A percentile compares a stretch with the other conserved stretches of the same genome.
These are phyloP conservation scores for Podila epigama DNA, from an alignment of 192 early-diverging fungal genomes.

Conservation along the genomic window DNA sequence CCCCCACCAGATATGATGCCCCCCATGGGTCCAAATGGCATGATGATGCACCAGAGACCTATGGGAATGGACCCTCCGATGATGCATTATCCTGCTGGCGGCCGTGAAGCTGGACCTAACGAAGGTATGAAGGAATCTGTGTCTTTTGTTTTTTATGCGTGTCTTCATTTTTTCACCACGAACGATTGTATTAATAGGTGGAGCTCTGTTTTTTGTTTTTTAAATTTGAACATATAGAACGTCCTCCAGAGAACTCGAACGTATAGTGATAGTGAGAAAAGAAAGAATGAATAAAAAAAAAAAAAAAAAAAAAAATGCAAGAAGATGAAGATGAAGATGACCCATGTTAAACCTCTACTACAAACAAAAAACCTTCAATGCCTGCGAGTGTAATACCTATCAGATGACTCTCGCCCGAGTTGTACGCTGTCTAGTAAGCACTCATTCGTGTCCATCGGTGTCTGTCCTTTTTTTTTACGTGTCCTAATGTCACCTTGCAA, in stretches of 20 bases:
- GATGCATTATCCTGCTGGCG: conserved; percentile 34
- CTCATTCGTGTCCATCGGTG: too few relatives aligned
- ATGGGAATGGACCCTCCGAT: conserved; percentile 54
- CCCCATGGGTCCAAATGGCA: conserved; percentile 47
- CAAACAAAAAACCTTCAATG: too few relatives aligned
- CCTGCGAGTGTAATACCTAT: too few relatives aligned
- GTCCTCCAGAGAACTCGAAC: neutral
- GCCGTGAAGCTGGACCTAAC: conserved; percentile 16
- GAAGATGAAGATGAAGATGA: neutral
- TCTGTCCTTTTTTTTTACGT: too few relatives aligned
- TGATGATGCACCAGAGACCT: conserved; percentile 58
- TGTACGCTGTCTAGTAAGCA: too few relatives aligned
- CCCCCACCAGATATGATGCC: conserved; percentile 58
- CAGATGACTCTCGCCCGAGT: too few relatives aligned
- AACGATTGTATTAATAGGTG: too few relatives aligned
- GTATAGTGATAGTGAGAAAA: neutral
- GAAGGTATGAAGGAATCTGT: neutral
- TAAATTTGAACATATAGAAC: neutral
- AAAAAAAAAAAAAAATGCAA: neutral
- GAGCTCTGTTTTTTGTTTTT: neutral
- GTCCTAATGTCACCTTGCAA: too few relatives aligned
- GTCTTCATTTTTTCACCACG: neutral
- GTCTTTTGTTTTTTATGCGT: neutral
- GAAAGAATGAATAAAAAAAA: neutral
- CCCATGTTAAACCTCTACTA: neutral